Conservation (phyloP, 2,329 filamentous ascomycete species). For the Talaromyces sp. region DNA sequence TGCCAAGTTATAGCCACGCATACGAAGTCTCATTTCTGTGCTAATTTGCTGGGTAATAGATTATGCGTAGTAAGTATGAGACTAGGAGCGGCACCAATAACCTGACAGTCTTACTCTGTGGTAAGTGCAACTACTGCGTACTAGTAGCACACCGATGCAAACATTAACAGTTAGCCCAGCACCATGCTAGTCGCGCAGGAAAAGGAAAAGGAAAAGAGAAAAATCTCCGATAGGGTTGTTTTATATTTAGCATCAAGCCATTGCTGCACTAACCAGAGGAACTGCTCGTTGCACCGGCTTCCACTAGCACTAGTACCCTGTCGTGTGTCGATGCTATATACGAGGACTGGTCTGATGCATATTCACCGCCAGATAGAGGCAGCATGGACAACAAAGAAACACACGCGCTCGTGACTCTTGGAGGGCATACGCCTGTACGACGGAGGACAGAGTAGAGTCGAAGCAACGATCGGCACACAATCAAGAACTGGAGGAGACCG, state of each 20-base stretch:
- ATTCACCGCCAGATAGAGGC: constrained; percentile 1
- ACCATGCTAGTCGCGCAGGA: background rate
- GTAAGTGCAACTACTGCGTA: no score
- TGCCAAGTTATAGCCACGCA: no score
- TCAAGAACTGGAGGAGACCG: constrained; percentile 2
- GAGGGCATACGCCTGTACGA: background rate
- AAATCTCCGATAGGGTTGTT: constrained; percentile 13
- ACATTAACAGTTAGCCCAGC: no score
- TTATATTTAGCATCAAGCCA: constrained; percentile 7
- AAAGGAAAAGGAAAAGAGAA: background rate
- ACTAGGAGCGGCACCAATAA: no score
- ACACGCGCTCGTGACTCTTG: background rate
- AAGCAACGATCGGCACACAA: background rate
- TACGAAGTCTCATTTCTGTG: no score
- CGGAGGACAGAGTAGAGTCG: no score
- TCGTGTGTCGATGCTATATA: background rate
- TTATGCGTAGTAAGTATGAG: no score
- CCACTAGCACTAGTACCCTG: background rate
- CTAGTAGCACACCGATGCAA: no score
- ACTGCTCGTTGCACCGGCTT: background rate
- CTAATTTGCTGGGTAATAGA: no score
- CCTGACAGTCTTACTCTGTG: no score
- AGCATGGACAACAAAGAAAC: background rate
- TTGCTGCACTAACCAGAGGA: background rate
- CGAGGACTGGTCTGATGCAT: background rate